These are phyloP conservation scores for Oryza glumipatula DNA, from an alignment of 176 grass and related monocot genomes.

Conservation along the genomic window DNA sequence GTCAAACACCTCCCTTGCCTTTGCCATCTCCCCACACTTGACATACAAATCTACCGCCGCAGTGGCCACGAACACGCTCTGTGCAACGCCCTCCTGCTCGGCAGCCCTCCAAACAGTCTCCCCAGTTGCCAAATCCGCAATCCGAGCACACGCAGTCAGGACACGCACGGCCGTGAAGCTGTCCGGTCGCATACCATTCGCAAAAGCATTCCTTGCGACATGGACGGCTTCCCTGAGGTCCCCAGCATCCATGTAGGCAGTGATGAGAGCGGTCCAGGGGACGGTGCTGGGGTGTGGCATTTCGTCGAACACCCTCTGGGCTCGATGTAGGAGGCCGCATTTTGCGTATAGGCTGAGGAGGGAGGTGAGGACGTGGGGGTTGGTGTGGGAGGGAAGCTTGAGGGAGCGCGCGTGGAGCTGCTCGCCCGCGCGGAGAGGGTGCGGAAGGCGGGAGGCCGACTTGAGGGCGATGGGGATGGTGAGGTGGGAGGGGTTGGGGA, in stretches of 20 bases:
- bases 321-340: slow-evolving; percentile 39
- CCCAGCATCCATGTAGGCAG: slow-evolving; percentile 49
- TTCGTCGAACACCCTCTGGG: slow-evolving; percentile 64
- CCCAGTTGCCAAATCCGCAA: slow-evolving; percentile 45
- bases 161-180: slow-evolving; percentile 56
- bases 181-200: slow-evolving; percentile 49
- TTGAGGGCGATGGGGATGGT: slow-evolving; percentile 66
- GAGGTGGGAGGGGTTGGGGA: slow-evolving; percentile 41
- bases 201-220: slow-evolving; percentile 30
- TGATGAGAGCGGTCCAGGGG: slow-evolving; percentile 72
- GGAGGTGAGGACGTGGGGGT: slow-evolving; percentile 61
- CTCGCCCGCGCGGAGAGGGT: slow-evolving; percentile 30
- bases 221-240: slow-evolving; percentile 23
- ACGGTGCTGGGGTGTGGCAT: slow-evolving; percentile 51
- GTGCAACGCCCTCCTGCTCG: slow-evolving; percentile 24
- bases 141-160: slow-evolving; percentile 52
- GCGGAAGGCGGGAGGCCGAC: slow-evolving; percentile 53
- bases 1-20: slow-evolving; percentile 57
- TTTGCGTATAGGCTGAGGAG: slow-evolving; percentile 53
- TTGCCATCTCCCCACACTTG: slow-evolving; percentile 61
- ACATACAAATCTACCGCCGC: slow-evolving; percentile 58
- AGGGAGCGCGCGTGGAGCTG: slow-evolving; percentile 57
- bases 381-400: slow-evolving; percentile 52
- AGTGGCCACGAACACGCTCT: slow-evolving; percentile 54
- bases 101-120: slow-evolving; percentile 45